Conservation (phyloP, 495 filamentous ascomycete species). For the Lepidopterella palustris region DNA sequence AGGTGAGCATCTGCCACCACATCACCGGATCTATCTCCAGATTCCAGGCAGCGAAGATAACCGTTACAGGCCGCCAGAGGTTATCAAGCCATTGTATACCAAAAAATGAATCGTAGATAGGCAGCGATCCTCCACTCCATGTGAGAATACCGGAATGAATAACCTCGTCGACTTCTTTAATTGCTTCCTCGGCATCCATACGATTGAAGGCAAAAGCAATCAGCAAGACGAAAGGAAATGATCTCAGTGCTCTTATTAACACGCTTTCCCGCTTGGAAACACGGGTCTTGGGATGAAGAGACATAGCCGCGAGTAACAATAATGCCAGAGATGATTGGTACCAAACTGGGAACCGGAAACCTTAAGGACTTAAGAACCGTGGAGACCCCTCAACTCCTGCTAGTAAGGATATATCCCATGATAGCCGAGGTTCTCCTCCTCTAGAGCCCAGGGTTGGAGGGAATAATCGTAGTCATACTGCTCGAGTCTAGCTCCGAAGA, state of each 20-base stretch:
- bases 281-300: too few species aligned
- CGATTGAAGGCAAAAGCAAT: not conserved
- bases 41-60: not conserved
- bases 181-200: not conserved
- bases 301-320: not conserved
- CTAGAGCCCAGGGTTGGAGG: too few species aligned
- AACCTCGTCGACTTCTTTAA: not conserved
- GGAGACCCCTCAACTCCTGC: too few species aligned
- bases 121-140: not conserved
- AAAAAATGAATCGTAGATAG: not conserved
- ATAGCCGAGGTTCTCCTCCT: too few species aligned
- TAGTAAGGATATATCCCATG: too few species aligned
- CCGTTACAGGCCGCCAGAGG: not conserved
- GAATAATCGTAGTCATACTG: too few species aligned
- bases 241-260: not conserved
- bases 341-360: too few species aligned
- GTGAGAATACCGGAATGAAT: not conserved
- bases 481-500: too few species aligned
- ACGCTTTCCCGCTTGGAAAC: not conserved
- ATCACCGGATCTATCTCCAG: not conserved
- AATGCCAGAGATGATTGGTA: too few species aligned
- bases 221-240: not conserved
- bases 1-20: slow-evolving; percentile 8
- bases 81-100: not conserved
- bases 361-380: too few species aligned